These are phyloP conservation scores for Brachypodium distachyon DNA, from an alignment of 202 grass and related monocot species.

Conservation along the genomic window DNA sequence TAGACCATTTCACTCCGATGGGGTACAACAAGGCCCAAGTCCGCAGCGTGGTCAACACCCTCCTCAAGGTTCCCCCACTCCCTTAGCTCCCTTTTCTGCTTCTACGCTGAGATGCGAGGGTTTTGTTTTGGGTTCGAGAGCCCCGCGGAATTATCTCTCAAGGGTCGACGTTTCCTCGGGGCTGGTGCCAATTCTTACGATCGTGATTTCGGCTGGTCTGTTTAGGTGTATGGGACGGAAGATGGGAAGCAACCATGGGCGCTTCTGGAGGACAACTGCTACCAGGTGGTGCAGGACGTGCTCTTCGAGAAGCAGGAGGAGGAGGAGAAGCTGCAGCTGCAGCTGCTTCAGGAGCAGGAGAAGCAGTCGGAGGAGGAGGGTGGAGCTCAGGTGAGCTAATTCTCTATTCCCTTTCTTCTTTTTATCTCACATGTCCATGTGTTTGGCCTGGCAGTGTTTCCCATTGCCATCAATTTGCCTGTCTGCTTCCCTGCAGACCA, in stretches of 20 bases:
- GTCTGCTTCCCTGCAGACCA: not conserved
- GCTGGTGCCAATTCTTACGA: not conserved
- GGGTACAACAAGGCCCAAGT: not conserved
- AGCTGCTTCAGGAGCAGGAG: not conserved
- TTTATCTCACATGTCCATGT: not conserved
- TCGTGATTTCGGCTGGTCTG: not conserved
- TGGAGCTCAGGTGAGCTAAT: not conserved
- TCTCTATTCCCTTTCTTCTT: not conserved
- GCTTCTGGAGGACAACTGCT: slow-evolving; percentile 26
- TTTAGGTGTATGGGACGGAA: slow-evolving; percentile 16
- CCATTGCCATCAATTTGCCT: not conserved
- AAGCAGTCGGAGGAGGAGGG: not conserved
- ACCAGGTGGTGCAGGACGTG: slow-evolving; percentile 11
- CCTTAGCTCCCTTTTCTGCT: not conserved
- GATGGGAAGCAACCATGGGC: slow-evolving; percentile 7
- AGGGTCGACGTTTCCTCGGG: not conserved
- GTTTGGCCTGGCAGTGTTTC: not conserved
- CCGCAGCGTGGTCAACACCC: not conserved
- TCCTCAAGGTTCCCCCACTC: not conserved
- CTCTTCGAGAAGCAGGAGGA: slow-evolving; percentile 20
- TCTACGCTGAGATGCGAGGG: no score
- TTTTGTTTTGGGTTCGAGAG: not conserved
- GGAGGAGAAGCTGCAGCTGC: not conserved
- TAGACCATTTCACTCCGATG: slow-evolving; percentile 17
- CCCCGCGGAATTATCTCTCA: not conserved